A percentile compares a stretch with the other conserved stretches of the same genome.
Conservation (phyloP, 2,329 filamentous ascomycete species). For the Claviceps fusiformis region DNA sequence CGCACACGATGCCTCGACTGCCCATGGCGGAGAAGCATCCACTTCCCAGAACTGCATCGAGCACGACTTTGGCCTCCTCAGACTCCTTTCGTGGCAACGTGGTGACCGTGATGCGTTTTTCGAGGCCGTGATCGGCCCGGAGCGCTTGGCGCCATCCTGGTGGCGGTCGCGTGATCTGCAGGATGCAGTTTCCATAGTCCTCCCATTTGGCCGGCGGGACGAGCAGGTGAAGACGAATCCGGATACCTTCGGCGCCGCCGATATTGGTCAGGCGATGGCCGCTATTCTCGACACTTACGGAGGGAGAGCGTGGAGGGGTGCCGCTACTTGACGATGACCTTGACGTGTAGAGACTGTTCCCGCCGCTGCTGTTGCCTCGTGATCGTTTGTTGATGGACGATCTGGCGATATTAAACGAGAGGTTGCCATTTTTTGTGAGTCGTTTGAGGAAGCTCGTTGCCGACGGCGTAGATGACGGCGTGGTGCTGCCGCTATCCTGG, state of each 20-base stretch:
- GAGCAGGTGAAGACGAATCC: conserved; percentile 74
- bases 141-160: conserved; percentile 45
- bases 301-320: conserved; percentile 41
- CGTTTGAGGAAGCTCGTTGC: conserved; percentile 70
- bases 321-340: conserved; percentile 38
- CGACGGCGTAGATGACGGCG: conserved; percentile 44
- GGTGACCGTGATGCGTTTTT: conserved; percentile 75
- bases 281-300: conserved; percentile 39
- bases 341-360: conserved; percentile 48
- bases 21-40: conserved; percentile 76
- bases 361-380: conserved; percentile 34
- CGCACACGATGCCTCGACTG: conserved; percentile 74
- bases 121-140: conserved; percentile 49
- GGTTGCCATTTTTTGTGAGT: conserved; percentile 56
- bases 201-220: conserved; percentile 72
- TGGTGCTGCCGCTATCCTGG: conserved; percentile 61
- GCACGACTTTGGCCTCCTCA: conserved; percentile 45
- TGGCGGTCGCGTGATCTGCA: conserved; percentile 71
- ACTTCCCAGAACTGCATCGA: conserved; percentile 76
- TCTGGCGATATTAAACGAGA: conserved; percentile 67
- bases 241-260: conserved; percentile 49
- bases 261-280: conserved; percentile 46
- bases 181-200: conserved; percentile 70
- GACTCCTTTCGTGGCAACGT: conserved; percentile 51
- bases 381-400: conserved; percentile 54